Base-by-base conservation (phyloP, 2,329 filamentous ascomycete species). In the Juglanconis sp. region DNA sequence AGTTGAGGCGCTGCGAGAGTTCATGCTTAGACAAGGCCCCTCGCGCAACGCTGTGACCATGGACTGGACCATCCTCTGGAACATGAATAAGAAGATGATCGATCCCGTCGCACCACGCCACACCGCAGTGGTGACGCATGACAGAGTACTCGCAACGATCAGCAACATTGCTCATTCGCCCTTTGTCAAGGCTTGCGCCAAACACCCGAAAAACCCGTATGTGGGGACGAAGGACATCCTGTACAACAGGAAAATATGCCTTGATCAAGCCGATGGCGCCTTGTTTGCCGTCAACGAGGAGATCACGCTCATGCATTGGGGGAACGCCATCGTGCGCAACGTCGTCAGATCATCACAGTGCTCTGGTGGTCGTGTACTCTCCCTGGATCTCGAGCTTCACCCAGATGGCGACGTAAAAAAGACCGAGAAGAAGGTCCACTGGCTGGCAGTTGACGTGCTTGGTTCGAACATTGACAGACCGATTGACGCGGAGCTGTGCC, bases 271-370 rank as follows among this genome's bases (percentile, higher is more conserved):
- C 50, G 94, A 98, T 24, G 24, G 2, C 24, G 24, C 24, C 69
- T 91, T 89, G 63, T 88, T 88, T 72, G 84, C 83, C 32, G 96
- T 97, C 62, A 87, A 89, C 70, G 94, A 98, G 78, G 93, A 97
- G 75, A 91, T 98, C 69, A 97, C 94, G 0, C 82, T 97, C 47
- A 97, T 97, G 94, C 90, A 90, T 73, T 98, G 94, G 94, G 95
- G 94, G 68, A 96, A 96, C 70, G 91, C 90, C 11, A 85, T 92
- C 66, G 89, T 95, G 31, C 85, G 87, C 58, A 85, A 87, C 62
- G 85, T 91, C 63, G 79, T 84, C 52, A 87, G 11, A 79, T 77
- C 40, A 81, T 96, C 44, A 89, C 90, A 60, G 81, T 2, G 24
- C 24, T 2, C 24, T 24, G 24, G 24, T 24, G 24, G 24, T 24